phyloP scores from a whole-genome alignment of 75 land plant species.

The Adiantum capillusveneris region DNA sequence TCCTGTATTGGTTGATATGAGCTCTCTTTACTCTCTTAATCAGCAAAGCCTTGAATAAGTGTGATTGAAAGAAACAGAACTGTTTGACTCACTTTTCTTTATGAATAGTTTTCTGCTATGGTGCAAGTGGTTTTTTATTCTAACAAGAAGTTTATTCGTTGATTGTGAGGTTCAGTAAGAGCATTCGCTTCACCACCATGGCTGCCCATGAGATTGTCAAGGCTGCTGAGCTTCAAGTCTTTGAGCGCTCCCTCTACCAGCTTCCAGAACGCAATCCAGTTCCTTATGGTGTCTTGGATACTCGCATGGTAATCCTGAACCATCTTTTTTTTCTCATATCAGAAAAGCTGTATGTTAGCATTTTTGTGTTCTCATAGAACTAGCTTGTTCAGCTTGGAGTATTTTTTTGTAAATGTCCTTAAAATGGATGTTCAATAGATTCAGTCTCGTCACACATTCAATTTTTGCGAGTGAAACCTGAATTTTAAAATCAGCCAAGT shows the following conservation, averaged over 20 bases:
- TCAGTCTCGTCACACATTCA: no score
- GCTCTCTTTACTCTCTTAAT: background rate
- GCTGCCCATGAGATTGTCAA: conserved; percentile 58
- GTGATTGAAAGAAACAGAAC: no score
- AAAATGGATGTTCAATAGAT: no score
- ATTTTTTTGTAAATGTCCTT: no score
- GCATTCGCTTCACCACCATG: conserved; percentile 53
- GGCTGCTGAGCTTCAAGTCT: conserved; percentile 57
- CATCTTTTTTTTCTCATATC: background rate
- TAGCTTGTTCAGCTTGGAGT: background rate
- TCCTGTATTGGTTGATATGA: no score
- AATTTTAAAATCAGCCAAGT: no score
- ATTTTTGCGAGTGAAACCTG: no score
- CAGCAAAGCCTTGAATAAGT: no score
- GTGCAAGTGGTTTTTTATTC: no score
- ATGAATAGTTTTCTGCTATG: no score
- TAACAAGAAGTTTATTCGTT: background rate
- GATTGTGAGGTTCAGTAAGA: conserved; percentile 38
- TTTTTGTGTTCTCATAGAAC: background rate
- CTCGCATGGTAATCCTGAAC: conserved; percentile 50
- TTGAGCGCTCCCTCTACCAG: conserved; percentile 36
- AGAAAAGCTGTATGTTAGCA: background rate
- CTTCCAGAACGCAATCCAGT: conserved; percentile 27
- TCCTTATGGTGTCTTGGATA: conserved; percentile 50
- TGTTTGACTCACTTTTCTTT: no score